Percentiles rank a stretch among this genome's conserved stretches.
These are phyloP conservation scores for Phaeosphaeriaceae sp. DNA, from an alignment of 2,329 filamentous ascomycete species.

Conservation along the genomic window DNA sequence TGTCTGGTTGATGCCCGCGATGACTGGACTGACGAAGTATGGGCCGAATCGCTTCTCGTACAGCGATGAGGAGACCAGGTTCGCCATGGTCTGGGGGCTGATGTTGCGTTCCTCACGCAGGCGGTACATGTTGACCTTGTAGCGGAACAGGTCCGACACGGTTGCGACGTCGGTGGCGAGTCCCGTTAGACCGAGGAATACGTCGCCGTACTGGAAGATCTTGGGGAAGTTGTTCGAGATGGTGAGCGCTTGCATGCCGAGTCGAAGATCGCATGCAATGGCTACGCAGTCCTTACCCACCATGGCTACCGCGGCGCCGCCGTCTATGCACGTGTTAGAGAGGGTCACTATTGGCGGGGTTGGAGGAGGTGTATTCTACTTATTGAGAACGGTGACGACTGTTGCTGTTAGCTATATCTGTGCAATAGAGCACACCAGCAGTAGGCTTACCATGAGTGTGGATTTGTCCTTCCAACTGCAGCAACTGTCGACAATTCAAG, in stretches of 20 bases:
- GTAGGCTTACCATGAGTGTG: constrained; percentile 49
- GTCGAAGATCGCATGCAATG: constrained; percentile 97
- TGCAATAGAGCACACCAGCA: constrained; percentile 3
- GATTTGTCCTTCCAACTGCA: background rate
- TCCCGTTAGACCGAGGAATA: constrained; percentile 94
- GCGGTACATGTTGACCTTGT: constrained; percentile 99
- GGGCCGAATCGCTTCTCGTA: constrained; percentile 97
- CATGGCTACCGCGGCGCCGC: constrained; percentile 97
- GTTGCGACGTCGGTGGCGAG: constrained; percentile 95
- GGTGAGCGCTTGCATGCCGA: constrained; percentile 94
- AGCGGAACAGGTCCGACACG: constrained; percentile 95
- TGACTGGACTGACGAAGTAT: constrained; percentile 93
- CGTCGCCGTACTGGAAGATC: constrained; percentile 96
- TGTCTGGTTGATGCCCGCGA: constrained; percentile 94
- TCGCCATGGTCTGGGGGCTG: constrained; percentile 91
- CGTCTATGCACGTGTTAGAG: constrained; percentile 60
- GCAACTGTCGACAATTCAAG: background rate
- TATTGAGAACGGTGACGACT: constrained; percentile 95
- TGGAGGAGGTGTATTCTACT: constrained; percentile 62
- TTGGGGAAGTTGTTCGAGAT: constrained; percentile 99
- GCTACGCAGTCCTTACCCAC: constrained; percentile 99
- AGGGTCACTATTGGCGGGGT: constrained; percentile 10
- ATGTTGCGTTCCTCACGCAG: constrained; percentile 98
- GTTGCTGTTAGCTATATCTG: constrained; percentile 41
- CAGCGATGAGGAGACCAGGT: constrained; percentile 83